phyloP scores from a whole-genome alignment of 1,284 basidiomycete species.

The Quambalaria eucalypti region DNA sequence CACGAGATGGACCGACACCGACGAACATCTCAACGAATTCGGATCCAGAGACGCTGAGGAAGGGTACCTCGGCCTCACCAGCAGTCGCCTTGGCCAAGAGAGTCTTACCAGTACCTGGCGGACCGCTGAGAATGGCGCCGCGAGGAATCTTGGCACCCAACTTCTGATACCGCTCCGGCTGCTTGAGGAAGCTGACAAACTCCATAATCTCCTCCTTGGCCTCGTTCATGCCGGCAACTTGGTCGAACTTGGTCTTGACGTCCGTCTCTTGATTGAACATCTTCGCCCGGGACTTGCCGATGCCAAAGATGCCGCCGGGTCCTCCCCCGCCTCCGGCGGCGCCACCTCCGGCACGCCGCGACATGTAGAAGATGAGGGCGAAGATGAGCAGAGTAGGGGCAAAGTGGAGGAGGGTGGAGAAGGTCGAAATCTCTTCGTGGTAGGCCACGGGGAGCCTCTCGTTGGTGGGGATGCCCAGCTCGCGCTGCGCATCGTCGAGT shows the following conservation, averaged over 20 bases:
- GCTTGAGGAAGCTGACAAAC: slow-evolving; percentile 98
- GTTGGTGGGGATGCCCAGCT: slow-evolving; percentile 78
- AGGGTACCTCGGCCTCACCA: slow-evolving; percentile 91
- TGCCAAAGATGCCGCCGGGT: slow-evolving; percentile 87
- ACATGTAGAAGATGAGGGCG: slow-evolving; percentile 83
- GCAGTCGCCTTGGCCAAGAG: slow-evolving; percentile 96
- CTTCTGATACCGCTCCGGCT: slow-evolving; percentile 85
- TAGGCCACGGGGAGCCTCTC: slow-evolving; percentile 96
- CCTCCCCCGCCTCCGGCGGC: slow-evolving; percentile 51
- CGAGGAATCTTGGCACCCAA: slow-evolving; percentile 97
- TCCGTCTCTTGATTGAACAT: slow-evolving; percentile 97
- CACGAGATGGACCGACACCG: slow-evolving; percentile 92
- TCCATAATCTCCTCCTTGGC: slow-evolving; percentile 99
- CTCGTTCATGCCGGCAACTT: slow-evolving; percentile 98
- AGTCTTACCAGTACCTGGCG: slow-evolving; percentile 97
- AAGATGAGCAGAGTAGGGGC: slow-evolving; percentile 86
- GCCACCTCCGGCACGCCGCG: slow-evolving; percentile 58
- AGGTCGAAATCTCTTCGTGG: slow-evolving; percentile 81
- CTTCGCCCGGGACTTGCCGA: slow-evolving; percentile 89
- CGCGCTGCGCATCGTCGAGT: slow-evolving; percentile 83
- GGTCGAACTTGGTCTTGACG: slow-evolving; percentile 83
- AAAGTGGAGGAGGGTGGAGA: slow-evolving; percentile 77
- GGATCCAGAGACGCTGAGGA: slow-evolving; percentile 94
- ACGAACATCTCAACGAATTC: slow-evolving; percentile 99
- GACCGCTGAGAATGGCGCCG: slow-evolving; percentile 93